These are phyloP conservation scores for Coelastrella sp. DNA, from an alignment of 139 green algal genomes.

Conservation along the genomic window DNA sequence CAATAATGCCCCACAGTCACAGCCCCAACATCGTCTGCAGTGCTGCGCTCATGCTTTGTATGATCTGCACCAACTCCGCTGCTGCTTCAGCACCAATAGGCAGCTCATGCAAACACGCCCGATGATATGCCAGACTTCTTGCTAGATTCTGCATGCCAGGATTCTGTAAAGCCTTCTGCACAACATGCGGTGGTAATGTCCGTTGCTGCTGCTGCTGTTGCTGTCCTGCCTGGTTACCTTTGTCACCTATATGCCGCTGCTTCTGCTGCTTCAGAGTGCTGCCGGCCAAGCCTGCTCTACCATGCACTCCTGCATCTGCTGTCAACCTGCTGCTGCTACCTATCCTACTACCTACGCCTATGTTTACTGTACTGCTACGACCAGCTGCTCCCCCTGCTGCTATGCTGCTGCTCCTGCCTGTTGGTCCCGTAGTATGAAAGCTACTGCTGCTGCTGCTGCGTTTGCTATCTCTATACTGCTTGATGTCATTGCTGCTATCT, in stretches of 20 bases:
- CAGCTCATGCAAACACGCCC: constrained; percentile 61
- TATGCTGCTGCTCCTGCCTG: too few species aligned
- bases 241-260: not conserved
- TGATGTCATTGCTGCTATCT: not conserved
- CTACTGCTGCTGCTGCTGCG: constrained; percentile 6
- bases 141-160: constrained; percentile 82
- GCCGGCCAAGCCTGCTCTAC: not conserved
- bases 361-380: too few species aligned
- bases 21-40: constrained; percentile 57
- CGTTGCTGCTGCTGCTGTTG: constrained; percentile 7
- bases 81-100: constrained; percentile 50
- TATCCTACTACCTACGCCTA: not conserved
- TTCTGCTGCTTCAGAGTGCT: not conserved
- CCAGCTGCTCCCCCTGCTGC: too few species aligned
- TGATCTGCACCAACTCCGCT: constrained; percentile 42
- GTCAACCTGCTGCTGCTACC: not conserved
- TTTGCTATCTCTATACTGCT: too few species aligned
- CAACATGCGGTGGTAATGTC: constrained; percentile 9
- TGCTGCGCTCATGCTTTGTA: constrained; percentile 46
- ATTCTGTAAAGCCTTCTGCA: constrained; percentile 3
- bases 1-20: too few species aligned
- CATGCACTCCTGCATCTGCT: not conserved
- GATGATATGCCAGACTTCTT: constrained; percentile 79
- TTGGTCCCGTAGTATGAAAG: too few species aligned
- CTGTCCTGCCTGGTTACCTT: not conserved